Base-by-base conservation (phyloP, 805 yeast species). In the Hanseniaspora clermontiae region DNA sequence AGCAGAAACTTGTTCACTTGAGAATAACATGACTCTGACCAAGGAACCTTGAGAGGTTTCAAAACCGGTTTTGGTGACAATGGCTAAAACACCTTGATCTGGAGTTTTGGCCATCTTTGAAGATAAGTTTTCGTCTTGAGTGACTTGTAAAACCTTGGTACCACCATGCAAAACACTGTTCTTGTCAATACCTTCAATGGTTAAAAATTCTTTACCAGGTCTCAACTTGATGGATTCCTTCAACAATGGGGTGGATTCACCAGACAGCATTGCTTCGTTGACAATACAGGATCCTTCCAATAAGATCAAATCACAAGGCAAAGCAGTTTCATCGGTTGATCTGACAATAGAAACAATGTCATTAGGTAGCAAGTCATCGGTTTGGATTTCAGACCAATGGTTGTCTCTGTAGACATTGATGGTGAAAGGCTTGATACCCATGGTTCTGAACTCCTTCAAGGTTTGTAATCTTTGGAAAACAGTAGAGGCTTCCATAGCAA, bases 241-340 rank as follows among this genome's bases (percentile, higher is more conserved):
- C 66, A 93, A 80, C 63, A 93, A 75, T 7, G 98, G 98, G 46
- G 98, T 93, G 6, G 97, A 89, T 73, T 93, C 98, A 69, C 98
- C 98, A 5, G 96, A 87, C 57, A 93, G 81, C 98, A 93, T 93
- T 27, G 98, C 98, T 76, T 93, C 98, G 67, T 93, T 93, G 48
- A 93, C 95, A 66, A 93, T 93, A 61, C 95, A 93, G 19, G 95
- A 78, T 53, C 98, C 98, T 64, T 84, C 90, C 52, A 87, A 70
- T 48, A 93, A 75, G 39, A 93, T 70, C 71, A 93, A 71, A 70
- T 93, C 98, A 74, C 98, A 93, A 17, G 98, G 97, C 55, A 93
- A 73, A 1, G 97, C 96, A 60, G 84, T 79, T 57, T 88, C 97
- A 51, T 91, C 98, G 55, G 76, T 82, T 6, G 96, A 86, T 74